A percentile compares a stretch with the other conserved stretches of the same genome.
Evolutionary conservation across 768 basidiomycete species (phyloP).

Genomic region (Neoboletus brunneissimus): DNA sequence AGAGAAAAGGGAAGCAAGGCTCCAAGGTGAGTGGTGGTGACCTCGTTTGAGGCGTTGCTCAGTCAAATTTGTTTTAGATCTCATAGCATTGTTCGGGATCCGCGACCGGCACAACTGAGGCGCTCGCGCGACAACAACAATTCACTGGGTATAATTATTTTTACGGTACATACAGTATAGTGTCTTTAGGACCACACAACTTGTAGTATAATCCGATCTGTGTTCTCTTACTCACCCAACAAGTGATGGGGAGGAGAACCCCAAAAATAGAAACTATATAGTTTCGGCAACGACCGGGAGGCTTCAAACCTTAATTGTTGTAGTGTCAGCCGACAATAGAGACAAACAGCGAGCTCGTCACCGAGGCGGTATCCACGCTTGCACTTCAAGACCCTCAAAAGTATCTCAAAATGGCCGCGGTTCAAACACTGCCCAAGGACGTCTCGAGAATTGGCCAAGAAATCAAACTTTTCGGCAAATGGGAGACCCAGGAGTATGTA

Average conservation of each 20-base stretch:
- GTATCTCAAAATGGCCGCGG: slow-evolving; percentile 55
- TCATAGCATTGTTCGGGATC: slow-evolving; percentile 56
- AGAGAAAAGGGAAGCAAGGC: slow-evolving; percentile 74
- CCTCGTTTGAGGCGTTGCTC: not conserved
- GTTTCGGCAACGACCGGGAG: slow-evolving; percentile 26
- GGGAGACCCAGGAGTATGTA: slow-evolving; percentile 95
- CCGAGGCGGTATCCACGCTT: slow-evolving; percentile 14
- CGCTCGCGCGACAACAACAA: not conserved
- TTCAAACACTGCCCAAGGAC: slow-evolving; percentile 76
- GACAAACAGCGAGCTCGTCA: slow-evolving; percentile 28
- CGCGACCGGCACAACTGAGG: slow-evolving; percentile 21
- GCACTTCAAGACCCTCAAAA: slow-evolving; percentile 32
- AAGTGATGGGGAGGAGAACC: not conserved
- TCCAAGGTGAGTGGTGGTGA: slow-evolving; percentile 56
- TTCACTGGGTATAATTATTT: not conserved
- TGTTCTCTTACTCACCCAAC: not conserved
- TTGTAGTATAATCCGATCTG: slow-evolving; percentile 5
- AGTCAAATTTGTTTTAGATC: slow-evolving; percentile 39
- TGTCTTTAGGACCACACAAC: not conserved
- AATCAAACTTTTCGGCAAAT: slow-evolving; percentile 97
- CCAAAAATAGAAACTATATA: slow-evolving; percentile 25
- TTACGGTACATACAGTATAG: slow-evolving; percentile 18
- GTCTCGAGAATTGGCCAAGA: slow-evolving; percentile 79
- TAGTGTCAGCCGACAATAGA: slow-evolving; percentile 11
- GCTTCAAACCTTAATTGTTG: slow-evolving; percentile 26